These are phyloP conservation scores for Scheffersomyces spartinae DNA, from an alignment of 805 yeast genomes.

Conservation along the genomic window DNA sequence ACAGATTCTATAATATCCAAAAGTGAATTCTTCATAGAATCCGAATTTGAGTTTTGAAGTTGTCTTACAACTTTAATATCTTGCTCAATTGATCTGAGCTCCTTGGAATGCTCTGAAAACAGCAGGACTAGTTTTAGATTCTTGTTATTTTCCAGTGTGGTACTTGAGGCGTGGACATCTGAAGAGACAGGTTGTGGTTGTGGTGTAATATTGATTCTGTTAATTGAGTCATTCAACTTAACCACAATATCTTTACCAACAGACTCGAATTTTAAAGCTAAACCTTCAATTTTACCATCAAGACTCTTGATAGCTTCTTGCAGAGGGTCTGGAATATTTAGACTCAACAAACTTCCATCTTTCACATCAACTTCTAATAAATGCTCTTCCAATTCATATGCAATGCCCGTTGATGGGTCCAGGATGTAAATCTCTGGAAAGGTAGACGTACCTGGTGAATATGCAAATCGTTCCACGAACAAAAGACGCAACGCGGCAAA, in stretches of 20 bases:
- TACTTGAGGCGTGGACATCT: constrained; percentile 1
- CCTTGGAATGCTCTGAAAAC: constrained; percentile 12
- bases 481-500: constrained; percentile 49
- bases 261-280: no score
- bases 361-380: constrained; percentile 41
- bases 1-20: constrained; percentile 33
- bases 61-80: constrained; percentile 54
- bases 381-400: constrained; percentile 74
- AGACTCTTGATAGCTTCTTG: constrained; percentile 13
- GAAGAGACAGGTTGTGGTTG: no score
- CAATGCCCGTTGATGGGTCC: constrained; percentile 45
- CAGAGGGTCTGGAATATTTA: constrained; percentile 35
- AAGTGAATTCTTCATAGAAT: constrained; percentile 30
- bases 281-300: constrained; percentile 11
- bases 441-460: constrained; percentile 55
- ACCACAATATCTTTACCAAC: no score
- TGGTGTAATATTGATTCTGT: no score
- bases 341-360: constrained; percentile 47
- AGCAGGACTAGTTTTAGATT: no score
- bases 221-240: no score
- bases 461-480: constrained; percentile 82
- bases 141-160: no score
- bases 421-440: constrained; percentile 74
- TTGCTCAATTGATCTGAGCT: constrained; percentile 35
- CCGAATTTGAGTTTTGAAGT: constrained; percentile 34